Conservation (phyloP, 352 stramenopile genomes). For the Thraustochytrium striatum region DNA sequence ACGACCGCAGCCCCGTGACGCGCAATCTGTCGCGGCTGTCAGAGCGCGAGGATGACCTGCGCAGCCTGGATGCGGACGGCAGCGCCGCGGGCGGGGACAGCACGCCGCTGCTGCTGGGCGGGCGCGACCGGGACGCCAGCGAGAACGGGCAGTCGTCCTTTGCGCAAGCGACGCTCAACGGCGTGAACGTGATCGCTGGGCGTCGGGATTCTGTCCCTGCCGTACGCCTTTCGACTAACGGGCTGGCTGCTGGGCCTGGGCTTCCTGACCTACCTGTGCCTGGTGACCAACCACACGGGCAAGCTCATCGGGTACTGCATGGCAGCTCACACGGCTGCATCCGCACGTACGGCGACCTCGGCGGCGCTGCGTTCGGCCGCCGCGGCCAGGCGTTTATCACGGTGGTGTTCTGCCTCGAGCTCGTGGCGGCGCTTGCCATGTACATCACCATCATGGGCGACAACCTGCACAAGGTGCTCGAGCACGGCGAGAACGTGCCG, state of each 20-base stretch:
- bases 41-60: not conserved
- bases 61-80: constrained; percentile 51
- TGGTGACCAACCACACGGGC: constrained; percentile 76
- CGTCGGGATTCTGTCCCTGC: constrained; percentile 72
- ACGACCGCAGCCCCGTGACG: not conserved
- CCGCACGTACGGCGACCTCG: constrained; percentile 51
- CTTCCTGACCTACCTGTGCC: constrained; percentile 73
- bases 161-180: constrained; percentile 70
- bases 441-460: constrained; percentile 41
- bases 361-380: constrained; percentile 8
- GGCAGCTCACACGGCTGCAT: constrained; percentile 72
- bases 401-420: constrained; percentile 32
- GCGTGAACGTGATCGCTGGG: constrained; percentile 77
- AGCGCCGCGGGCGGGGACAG: constrained; percentile 48
- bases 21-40: not conserved
- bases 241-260: constrained; percentile 66
- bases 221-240: constrained; percentile 71
- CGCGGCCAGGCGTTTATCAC: constrained; percentile 9
- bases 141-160: constrained; percentile 65
- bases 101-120: not conserved
- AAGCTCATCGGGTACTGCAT: constrained; percentile 73
- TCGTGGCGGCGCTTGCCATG: constrained; percentile 21
- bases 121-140: not conserved
- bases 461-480: constrained; percentile 41
- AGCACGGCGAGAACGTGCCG: not conserved